Percentiles rank a stretch among this genome's conserved stretches.
phyloP scores from a whole-genome alignment of 164 flowering plant species.

The Macadamia integrifolia region DNA sequence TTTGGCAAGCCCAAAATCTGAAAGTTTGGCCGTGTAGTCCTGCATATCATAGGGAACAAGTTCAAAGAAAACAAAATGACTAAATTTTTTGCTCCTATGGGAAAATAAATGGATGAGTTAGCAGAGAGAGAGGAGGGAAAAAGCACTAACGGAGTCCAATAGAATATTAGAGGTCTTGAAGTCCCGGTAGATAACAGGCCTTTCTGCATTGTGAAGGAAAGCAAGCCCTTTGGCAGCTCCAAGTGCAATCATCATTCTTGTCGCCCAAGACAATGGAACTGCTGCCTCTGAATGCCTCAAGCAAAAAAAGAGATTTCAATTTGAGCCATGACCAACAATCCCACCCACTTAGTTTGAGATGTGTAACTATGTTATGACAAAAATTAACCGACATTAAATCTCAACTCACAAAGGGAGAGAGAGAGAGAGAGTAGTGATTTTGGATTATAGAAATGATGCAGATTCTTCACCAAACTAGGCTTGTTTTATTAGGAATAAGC shows the following conservation, averaged over 20 bases:
- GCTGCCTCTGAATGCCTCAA: slow-evolving; percentile 71
- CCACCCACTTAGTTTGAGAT: too few species aligned
- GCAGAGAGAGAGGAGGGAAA: background rate
- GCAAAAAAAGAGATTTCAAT: slow-evolving; percentile 26
- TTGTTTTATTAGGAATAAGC: too few species aligned
- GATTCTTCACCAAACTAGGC: too few species aligned
- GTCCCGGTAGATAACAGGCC: slow-evolving; percentile 92
- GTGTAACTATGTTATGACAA: too few species aligned
- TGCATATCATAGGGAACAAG: slow-evolving; percentile 20
- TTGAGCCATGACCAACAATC: background rate
- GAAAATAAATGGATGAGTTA: background rate
- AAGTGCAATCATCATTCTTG: slow-evolving; percentile 94
- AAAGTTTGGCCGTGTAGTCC: slow-evolving; percentile 93
- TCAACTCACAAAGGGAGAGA: too few species aligned
- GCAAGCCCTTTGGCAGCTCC: slow-evolving; percentile 99
- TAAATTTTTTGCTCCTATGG: background rate
- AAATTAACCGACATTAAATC: too few species aligned
- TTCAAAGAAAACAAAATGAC: slow-evolving; percentile 1
- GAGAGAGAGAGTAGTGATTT: too few species aligned
- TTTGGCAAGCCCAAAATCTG: slow-evolving; percentile 97
- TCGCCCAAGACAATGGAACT: slow-evolving; percentile 84
- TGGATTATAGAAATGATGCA: too few species aligned
- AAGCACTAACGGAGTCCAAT: slow-evolving; percentile 74
- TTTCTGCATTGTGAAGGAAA: slow-evolving; percentile 94
- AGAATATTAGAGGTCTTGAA: slow-evolving; percentile 96